These are phyloP conservation scores for Gossypium turneri DNA, from an alignment of 345 rosid genomes.

Conservation along the genomic window DNA sequence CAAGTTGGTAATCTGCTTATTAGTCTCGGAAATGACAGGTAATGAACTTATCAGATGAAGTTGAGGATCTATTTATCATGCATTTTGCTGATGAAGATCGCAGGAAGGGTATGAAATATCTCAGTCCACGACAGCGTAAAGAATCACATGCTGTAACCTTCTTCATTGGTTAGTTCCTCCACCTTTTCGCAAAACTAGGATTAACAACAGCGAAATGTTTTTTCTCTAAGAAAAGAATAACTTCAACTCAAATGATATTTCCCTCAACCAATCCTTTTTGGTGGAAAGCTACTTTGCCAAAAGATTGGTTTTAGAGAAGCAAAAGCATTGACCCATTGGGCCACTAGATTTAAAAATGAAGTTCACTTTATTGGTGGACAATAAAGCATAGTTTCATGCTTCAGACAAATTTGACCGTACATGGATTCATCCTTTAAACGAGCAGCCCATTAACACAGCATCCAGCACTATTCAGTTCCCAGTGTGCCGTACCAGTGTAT, in stretches of 20 bases:
- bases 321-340: slow-evolving; percentile 39
- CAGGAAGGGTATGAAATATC: slow-evolving; percentile 87
- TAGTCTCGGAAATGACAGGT: slow-evolving; percentile 60
- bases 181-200: neutral
- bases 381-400: slow-evolving; percentile 40
- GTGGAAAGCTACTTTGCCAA: slow-evolving; percentile 30
- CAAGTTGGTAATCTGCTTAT: slow-evolving; percentile 22
- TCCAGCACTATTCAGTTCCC: slow-evolving; percentile 12
- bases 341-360: slow-evolving; percentile 29
- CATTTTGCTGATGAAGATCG: slow-evolving; percentile 80
- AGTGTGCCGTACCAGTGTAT: neutral
- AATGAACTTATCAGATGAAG: slow-evolving; percentile 74
- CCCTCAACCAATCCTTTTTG: slow-evolving; percentile 15
- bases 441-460: neutral
- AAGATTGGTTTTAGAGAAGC: slow-evolving; percentile 22
- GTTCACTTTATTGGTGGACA: slow-evolving; percentile 44
- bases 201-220: neutral
- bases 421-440: slow-evolving; percentile 15
- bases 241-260: neutral
- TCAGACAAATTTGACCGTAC: slow-evolving; percentile 14
- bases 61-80: slow-evolving; percentile 76
- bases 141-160: slow-evolving; percentile 87
- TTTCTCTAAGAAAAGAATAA: neutral
- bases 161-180: slow-evolving; percentile 73
- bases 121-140: slow-evolving; percentile 71